phyloP scores from a whole-genome alignment of 2,329 filamentous ascomycete genomes.

The Tolypocladium pustulatum region DNA sequence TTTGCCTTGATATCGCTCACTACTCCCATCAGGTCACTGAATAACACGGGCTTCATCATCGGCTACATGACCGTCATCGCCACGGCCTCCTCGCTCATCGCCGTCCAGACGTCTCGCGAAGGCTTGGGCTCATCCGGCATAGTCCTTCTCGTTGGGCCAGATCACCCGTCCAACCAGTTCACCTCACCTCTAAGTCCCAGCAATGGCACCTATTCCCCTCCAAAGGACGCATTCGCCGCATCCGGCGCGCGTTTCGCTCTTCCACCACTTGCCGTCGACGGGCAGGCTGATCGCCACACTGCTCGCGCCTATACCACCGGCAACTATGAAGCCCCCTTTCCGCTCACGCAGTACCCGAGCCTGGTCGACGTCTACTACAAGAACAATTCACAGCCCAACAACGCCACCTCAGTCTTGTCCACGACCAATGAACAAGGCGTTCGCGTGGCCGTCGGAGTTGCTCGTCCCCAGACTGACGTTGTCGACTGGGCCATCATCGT shows the following conservation, averaged over 20 bases:
- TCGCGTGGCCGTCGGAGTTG: constrained; percentile 70
- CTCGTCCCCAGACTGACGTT: constrained; percentile 53
- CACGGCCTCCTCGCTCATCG: constrained; percentile 52
- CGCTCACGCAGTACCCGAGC: constrained; percentile 51
- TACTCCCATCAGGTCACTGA: constrained; percentile 59
- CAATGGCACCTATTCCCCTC: constrained; percentile 32
- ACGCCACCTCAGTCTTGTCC: constrained; percentile 57
- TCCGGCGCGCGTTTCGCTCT: constrained; percentile 49
- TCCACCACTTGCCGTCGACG: constrained; percentile 34
- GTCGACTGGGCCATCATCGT: constrained; percentile 78
- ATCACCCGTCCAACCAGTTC: constrained; percentile 56
- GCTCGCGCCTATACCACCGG: constrained; percentile 21
- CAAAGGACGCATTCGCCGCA: constrained; percentile 25
- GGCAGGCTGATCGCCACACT: constrained; percentile 36
- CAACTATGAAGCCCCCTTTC: constrained; percentile 41
- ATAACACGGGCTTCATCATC: constrained; percentile 49
- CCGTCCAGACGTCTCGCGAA: constrained; percentile 52
- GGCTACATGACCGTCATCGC: constrained; percentile 80
- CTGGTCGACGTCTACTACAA: constrained; percentile 48
- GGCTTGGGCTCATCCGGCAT: constrained; percentile 62
- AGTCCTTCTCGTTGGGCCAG: constrained; percentile 61
- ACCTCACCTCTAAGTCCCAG: constrained; percentile 31
- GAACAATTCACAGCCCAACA: constrained; percentile 41
- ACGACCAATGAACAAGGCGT: constrained; percentile 63
- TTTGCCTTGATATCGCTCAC: constrained; percentile 75